These are phyloP conservation scores for Chenopodium suecicum DNA, from an alignment of 148 eudicot genomes.

Conservation along the genomic window DNA sequence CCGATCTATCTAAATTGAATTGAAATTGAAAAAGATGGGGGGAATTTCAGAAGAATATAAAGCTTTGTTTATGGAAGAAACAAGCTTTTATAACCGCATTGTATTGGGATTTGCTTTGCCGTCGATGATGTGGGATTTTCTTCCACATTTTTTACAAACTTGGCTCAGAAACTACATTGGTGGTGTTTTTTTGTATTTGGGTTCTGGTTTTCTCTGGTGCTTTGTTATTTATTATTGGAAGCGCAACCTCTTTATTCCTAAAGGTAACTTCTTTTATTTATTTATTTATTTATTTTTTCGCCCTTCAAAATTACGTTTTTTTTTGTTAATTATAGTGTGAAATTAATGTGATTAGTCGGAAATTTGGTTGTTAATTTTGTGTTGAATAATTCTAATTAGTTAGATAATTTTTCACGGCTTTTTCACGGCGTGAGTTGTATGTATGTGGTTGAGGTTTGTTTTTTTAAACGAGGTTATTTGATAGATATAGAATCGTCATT, in stretches of 20 bases:
- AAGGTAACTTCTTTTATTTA: constrained; percentile 44
- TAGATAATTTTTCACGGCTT: not conserved
- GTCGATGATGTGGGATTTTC: constrained; percentile 45
- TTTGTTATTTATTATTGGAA: constrained; percentile 77
- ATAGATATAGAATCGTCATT: not conserved
- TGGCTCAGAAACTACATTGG: constrained; percentile 86
- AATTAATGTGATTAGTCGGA: not conserved
- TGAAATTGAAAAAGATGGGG: constrained; percentile 3
- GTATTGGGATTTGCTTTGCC: constrained; percentile 59
- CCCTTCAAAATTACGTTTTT: too few species aligned
- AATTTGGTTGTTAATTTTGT: not conserved
- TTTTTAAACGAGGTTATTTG: not conserved
- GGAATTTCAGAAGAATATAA: constrained; percentile 28
- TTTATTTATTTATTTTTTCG: not conserved
- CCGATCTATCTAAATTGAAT: not conserved
- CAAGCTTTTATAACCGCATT: constrained; percentile 58
- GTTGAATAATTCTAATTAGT: not conserved
- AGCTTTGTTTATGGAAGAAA: constrained; percentile 47
- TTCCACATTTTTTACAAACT: constrained; percentile 70
- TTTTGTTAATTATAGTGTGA: not conserved
- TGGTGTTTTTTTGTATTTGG: constrained; percentile 53
- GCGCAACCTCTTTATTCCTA: constrained; percentile 71
- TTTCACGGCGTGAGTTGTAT: not conserved
- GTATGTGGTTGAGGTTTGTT: not conserved
- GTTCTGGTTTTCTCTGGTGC: constrained; percentile 81